These are phyloP conservation scores for Psilocybe azurescens DNA, from an alignment of 768 basidiomycete genomes.

Conservation along the genomic window DNA sequence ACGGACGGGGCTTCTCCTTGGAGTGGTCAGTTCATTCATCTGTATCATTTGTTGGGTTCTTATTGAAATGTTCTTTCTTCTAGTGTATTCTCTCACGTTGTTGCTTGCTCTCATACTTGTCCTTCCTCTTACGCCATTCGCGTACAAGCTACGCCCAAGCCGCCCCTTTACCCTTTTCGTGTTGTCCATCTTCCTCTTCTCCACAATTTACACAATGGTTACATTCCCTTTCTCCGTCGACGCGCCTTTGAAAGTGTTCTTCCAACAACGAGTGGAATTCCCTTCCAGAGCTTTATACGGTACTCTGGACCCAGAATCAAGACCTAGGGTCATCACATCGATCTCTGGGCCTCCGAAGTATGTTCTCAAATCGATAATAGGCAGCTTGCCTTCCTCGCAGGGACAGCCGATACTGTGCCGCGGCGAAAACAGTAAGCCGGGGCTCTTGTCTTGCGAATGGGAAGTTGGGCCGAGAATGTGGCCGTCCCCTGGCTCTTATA, in stretches of 20 bases:
- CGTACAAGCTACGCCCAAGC: constrained; percentile 28
- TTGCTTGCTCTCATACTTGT: constrained; percentile 23
- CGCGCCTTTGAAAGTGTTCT: constrained; percentile 72
- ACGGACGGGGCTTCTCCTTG: constrained; percentile 32
- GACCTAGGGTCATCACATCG: constrained; percentile 17
- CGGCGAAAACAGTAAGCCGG: constrained; percentile 20
- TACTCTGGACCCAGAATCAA: not conserved
- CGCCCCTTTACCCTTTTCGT: constrained; percentile 36
- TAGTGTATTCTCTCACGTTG: constrained; percentile 28
- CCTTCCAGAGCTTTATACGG: constrained; percentile 1
- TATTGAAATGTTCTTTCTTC: not conserved
- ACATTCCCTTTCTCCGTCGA: constrained; percentile 67
- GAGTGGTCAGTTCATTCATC: constrained; percentile 23
- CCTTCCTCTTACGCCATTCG: constrained; percentile 31
- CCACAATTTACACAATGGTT: constrained; percentile 48
- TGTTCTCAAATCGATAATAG: constrained; percentile 21
- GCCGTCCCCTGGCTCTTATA: constrained; percentile 24
- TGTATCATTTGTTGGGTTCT: not conserved
- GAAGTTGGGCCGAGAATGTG: constrained; percentile 26
- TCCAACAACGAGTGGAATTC: constrained; percentile 65
- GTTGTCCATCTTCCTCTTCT: constrained; percentile 46
- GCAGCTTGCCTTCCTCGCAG: constrained; percentile 27
- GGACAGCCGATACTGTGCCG: constrained; percentile 20
- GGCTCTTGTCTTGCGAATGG: constrained; percentile 33
- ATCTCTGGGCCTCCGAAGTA: constrained; percentile 26